Base-by-base conservation (phyloP, 148 eudicot genomes). In the Fagopyrum tataricum region DNA sequence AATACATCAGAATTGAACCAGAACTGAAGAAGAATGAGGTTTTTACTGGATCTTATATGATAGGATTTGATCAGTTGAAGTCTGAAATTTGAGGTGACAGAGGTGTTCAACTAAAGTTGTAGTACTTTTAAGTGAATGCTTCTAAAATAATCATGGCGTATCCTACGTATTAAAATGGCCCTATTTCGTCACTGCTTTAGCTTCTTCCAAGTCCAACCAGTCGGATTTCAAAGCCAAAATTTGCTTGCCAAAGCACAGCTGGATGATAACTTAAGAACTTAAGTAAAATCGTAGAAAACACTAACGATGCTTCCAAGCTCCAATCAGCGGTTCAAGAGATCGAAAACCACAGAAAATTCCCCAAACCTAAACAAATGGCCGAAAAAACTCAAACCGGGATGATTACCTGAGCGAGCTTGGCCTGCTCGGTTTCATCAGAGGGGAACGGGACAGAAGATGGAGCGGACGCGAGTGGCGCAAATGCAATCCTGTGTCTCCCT, bases 321-420 rank as follows among this genome's bases (percentile, higher is more conserved):
- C 7, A 18, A 31, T 4, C 2, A 1, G 0, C 74, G 56, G 39
- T 24, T 44, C 43, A 31, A 31, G 53, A 56, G 61, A 41, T 13
- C 67, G 17, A 62, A 21, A 21, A 23, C 42, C 68, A 18, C 41
- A 59, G 9, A 26, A 24, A 61, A 61, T 26, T 31, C 41, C 40
- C 2, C 24, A 61, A 64, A 64, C 43, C 69, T 39, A 58, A 58
- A 4, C 37, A 9, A 26, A 39, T 39, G 39, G 44, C 69, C 67
- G 4, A n/a, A 56, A 24, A 6, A 44, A 20, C 31, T 47, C n/a
- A 21, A 42, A 42, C 55, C 21, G 9, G 42, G 43, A 61, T 37
- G 66, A 44, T 70, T 39, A 91, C 98, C 94, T 84, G 94, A 77
- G 91, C 90, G 75, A 90, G 92, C 75, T 90, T 93, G 74, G 88